Conservation (phyloP, 257 asterid species). For the Anisodus acutangulus region DNA sequence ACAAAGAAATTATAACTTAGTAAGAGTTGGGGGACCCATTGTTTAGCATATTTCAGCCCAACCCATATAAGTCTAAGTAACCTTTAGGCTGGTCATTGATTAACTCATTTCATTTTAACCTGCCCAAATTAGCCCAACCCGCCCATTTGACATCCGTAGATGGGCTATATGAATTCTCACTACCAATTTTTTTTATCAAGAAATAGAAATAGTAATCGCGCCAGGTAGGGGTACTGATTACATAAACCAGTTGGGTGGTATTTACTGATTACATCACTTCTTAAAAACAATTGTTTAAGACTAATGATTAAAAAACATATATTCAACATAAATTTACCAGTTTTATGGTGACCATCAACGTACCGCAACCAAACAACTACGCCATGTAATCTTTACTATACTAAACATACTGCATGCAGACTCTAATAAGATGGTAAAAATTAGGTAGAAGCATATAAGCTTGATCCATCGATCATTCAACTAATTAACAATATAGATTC, state of each 20-base stretch:
- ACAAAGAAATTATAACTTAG: background rate
- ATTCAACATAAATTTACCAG: background rate
- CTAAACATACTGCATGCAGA: constrained; percentile 14
- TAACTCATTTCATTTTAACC: background rate
- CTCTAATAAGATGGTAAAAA: background rate
- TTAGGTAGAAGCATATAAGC: background rate
- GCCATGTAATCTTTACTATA: constrained; percentile 1
- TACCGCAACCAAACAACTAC: background rate
- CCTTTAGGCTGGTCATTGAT: background rate
- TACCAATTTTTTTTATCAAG: background rate
- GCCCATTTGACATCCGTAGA: background rate
- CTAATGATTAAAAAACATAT: too few species aligned
- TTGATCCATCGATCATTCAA: constrained; percentile 9
- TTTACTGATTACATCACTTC: too few species aligned
- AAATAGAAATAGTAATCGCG: too few species aligned
- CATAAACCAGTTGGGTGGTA: background rate
- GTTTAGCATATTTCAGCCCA: background rate
- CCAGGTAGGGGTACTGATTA: too few species aligned
- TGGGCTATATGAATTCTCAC: background rate
- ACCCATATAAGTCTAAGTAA: background rate
- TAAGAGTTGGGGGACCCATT: background rate
- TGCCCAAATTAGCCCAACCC: background rate
- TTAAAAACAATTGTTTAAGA: too few species aligned
- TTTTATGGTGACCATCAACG: background rate
- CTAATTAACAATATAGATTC: background rate